phyloP scores from a whole-genome alignment of 352 stramenopile species.

The Thraustotheca clavata region DNA sequence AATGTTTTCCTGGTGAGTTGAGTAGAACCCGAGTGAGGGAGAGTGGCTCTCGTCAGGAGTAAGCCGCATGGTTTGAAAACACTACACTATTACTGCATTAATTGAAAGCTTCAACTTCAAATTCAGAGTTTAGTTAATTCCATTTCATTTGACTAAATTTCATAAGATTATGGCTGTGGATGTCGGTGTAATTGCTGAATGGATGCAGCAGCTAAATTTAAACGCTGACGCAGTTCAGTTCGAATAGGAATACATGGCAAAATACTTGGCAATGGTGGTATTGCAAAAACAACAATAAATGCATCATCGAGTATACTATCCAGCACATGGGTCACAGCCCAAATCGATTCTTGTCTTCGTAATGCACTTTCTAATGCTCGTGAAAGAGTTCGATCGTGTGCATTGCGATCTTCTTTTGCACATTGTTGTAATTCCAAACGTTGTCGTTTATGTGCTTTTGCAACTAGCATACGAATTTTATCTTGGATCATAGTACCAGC shows the following conservation, averaged over 20 bases:
- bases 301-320: not conserved
- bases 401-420: slow-evolving; percentile 4
- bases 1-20: too few species aligned
- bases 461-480: not conserved
- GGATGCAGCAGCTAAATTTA: slow-evolving; percentile 1
- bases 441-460: not conserved
- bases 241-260: slow-evolving; percentile 11
- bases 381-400: not conserved
- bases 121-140: too few species aligned
- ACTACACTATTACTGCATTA: too few species aligned
- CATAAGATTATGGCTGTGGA: too few species aligned
- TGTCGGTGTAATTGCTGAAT: slow-evolving; percentile 3
- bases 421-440: not conserved
- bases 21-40: too few species aligned
- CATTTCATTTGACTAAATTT: too few species aligned
- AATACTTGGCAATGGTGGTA: not conserved
- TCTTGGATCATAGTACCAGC: slow-evolving; percentile 11
- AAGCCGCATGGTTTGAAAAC: too few species aligned
- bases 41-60: too few species aligned
- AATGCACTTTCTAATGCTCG: not conserved
- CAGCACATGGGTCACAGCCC: not conserved
- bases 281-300: not conserved
- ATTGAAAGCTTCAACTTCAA: too few species aligned
- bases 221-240: slow-evolving; percentile 8
- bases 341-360: not conserved